Evolutionary conservation across 129 eudicot genomes (phyloP).

Genomic region (Scalesia atractyloides): DNA sequence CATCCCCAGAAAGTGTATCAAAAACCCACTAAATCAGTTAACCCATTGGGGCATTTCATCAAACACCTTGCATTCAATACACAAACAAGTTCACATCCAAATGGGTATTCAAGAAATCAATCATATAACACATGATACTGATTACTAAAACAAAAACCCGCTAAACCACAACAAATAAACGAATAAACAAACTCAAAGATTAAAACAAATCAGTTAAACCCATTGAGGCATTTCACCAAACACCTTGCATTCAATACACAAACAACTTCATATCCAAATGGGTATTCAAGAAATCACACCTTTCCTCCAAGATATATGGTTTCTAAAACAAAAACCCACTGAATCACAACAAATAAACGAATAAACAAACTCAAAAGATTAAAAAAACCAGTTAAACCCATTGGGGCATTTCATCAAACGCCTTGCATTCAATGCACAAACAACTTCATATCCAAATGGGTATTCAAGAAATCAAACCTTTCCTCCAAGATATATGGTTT

Average conservation of each 20-base stretch:
- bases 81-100: background rate
- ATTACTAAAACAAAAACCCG: too few relatives aligned
- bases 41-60: slow-evolving; percentile 22
- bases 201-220: background rate
- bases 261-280: background rate
- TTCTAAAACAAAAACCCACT: too few relatives aligned
- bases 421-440: slow-evolving; percentile 22
- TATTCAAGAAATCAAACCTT: slow-evolving; percentile 46
- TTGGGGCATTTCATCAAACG: slow-evolving; percentile 35
- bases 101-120: background rate
- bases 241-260: slow-evolving; percentile 26
- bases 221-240: slow-evolving; percentile 35
- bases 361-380: background rate
- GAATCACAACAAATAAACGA: too few relatives aligned
- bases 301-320: slow-evolving; percentile 93
- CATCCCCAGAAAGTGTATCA: slow-evolving; percentile 30
- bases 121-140: too few relatives aligned
- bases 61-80: slow-evolving; percentile 29
- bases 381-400: background rate
- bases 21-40: slow-evolving; percentile 7
- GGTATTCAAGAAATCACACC: slow-evolving; percentile 37
- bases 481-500: slow-evolving; percentile 92
- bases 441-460: background rate
- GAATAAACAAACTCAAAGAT: slow-evolving; percentile 2
- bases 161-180: too few relatives aligned